These are phyloP conservation scores for Pyrrhoderma noxium DNA, from an alignment of 1,284 basidiomycete genomes.

Conservation along the genomic window DNA sequence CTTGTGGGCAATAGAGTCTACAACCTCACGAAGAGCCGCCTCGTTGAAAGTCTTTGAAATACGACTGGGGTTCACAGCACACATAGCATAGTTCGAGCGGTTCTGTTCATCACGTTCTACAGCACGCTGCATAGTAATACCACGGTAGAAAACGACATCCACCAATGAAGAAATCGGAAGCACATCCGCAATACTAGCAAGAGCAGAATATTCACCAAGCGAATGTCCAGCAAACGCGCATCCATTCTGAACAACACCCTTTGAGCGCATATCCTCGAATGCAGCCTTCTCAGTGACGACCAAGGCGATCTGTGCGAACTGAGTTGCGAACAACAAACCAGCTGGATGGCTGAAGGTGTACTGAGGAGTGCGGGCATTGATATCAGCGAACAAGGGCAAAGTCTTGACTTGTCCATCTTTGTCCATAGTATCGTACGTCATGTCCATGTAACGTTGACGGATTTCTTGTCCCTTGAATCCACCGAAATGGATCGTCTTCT, in stretches of 20 bases:
- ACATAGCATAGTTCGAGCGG: slow-evolving; percentile 97
- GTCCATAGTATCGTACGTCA: slow-evolving; percentile 96
- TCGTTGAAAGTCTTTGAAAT: slow-evolving; percentile 93
- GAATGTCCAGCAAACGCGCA: slow-evolving; percentile 97
- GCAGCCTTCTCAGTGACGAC: slow-evolving; percentile 97
- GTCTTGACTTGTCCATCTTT: slow-evolving; percentile 93
- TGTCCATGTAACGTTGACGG: slow-evolving; percentile 97
- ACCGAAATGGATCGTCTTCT: slow-evolving; percentile 98
- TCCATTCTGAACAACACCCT: slow-evolving; percentile 87
- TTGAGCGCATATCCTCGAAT: slow-evolving; percentile 96
- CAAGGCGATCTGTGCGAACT: slow-evolving; percentile 96
- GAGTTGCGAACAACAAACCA: slow-evolving; percentile 94
- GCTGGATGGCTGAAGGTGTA: slow-evolving; percentile 97
- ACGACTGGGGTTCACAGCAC: slow-evolving; percentile 94
- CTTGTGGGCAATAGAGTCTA: slow-evolving; percentile 76
- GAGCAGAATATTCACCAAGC: slow-evolving; percentile 95
- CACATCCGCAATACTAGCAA: slow-evolving; percentile 95
- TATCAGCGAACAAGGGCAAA: slow-evolving; percentile 89
- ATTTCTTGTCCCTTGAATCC: slow-evolving; percentile 98
- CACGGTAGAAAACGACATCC: slow-evolving; percentile 98
- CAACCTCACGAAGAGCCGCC: slow-evolving; percentile 88
- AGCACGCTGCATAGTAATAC: slow-evolving; percentile 98
- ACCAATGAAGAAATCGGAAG: slow-evolving; percentile 93
- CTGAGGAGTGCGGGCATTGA: slow-evolving; percentile 84
- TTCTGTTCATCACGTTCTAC: slow-evolving; percentile 91